Evolutionary conservation across 2,329 filamentous ascomycete species (phyloP).

Genomic region (Trichothecium sympodiale): DNA sequence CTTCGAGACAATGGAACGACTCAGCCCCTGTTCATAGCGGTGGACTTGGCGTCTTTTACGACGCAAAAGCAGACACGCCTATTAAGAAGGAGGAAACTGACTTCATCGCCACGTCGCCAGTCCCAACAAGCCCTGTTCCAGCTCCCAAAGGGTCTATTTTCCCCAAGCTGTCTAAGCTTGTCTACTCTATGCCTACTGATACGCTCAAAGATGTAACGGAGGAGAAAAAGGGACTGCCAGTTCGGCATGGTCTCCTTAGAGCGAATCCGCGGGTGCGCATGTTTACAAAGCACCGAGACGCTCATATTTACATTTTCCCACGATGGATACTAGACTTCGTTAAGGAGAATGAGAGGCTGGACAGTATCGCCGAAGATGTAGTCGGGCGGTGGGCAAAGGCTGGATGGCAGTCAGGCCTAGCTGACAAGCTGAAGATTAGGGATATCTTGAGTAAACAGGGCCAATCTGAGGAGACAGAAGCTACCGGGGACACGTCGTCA

Average conservation of each 20-base stretch:
- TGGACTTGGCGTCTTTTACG: conserved; percentile 83
- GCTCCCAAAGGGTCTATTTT: conserved; percentile 49
- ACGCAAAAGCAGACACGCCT: conserved; percentile 63
- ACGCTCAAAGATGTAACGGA: conserved; percentile 76
- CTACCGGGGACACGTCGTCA: neutral
- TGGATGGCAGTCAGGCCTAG: conserved; percentile 75
- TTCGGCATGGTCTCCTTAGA: conserved; percentile 66
- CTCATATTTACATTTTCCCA: conserved; percentile 91
- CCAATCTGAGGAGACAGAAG: neutral
- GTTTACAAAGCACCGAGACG: conserved; percentile 75
- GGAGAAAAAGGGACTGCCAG: conserved; percentile 58
- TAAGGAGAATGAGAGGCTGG: conserved; percentile 65
- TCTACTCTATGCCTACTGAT: conserved; percentile 81
- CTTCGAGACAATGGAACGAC: conserved; percentile 17
- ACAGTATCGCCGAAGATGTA: conserved; percentile 84
- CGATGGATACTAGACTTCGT: conserved; percentile 84
- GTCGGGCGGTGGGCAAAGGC: conserved; percentile 94
- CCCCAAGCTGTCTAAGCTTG: conserved; percentile 61
- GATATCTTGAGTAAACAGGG: conserved; percentile 34
- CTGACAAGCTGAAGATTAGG: conserved; percentile 63
- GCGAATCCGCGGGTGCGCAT: conserved; percentile 68
- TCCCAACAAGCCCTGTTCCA: conserved; percentile 40
- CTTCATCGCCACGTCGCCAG: conserved; percentile 69
- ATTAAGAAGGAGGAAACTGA: conserved; percentile 90
- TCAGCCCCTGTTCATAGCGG: conserved; percentile 45